Evolutionary conservation across 2,329 filamentous ascomycete genomes (phyloP).

Genomic region (Sporothrix pallida): DNA sequence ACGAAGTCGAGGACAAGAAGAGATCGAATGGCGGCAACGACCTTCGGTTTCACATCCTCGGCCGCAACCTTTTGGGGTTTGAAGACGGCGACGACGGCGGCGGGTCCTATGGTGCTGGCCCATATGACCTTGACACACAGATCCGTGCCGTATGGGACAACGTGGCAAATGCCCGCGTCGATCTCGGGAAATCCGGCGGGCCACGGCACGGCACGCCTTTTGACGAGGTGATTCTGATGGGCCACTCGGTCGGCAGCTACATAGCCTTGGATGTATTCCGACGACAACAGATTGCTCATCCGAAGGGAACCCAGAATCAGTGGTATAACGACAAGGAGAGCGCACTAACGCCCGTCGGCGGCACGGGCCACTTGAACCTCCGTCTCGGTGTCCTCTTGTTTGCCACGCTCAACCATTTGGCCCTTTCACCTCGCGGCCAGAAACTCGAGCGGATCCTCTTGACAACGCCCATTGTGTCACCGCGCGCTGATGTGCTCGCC

Average conservation of each 20-base stretch:
- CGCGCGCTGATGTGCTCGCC: conserved; percentile 51
- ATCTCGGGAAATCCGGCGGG: conserved; percentile 42
- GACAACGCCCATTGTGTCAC: conserved; percentile 51
- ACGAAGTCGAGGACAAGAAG: conserved; percentile 46
- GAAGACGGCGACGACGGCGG: conserved; percentile 57
- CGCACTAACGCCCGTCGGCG: neutral
- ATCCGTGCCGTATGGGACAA: conserved; percentile 53
- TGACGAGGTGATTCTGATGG: conserved; percentile 68
- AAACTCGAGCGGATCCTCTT: conserved; percentile 55
- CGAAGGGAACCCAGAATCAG: neutral
- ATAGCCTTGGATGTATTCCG: conserved; percentile 72
- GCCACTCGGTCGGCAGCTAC: conserved; percentile 77
- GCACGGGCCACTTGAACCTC: conserved; percentile 47
- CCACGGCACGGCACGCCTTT: conserved; percentile 50
- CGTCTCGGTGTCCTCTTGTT: conserved; percentile 69
- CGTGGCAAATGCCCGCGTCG: conserved; percentile 44
- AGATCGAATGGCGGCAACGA: conserved; percentile 32
- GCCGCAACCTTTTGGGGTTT: conserved; percentile 65
- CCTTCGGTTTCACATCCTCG: conserved; percentile 60
- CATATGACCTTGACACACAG: conserved; percentile 60
- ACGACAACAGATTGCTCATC: conserved; percentile 50
- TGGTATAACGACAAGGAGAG: neutral
- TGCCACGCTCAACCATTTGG: conserved; percentile 75
- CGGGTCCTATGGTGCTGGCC: conserved; percentile 49
- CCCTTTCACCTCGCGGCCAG: conserved; percentile 63